Evolutionary conservation across 331 rosid species (phyloP), one percentile per base, ranked within the genome.

Genomic region (Pyrus hybrid): DNA sequence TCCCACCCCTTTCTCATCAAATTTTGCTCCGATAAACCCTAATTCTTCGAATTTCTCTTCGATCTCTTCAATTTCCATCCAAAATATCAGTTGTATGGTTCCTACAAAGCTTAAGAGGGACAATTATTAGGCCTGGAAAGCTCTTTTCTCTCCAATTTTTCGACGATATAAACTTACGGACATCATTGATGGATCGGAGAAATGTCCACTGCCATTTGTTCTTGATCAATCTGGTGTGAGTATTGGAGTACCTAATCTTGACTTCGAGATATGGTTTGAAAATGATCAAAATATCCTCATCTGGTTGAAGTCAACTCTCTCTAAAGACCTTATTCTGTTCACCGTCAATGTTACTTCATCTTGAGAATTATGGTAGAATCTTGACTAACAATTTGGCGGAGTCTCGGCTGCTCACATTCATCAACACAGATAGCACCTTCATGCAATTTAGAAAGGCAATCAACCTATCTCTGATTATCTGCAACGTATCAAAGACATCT

Each of bases 131-230:
- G 9, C 12, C 4, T 8, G 0, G 23, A 53, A 53, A 18, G 2
- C 12, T 20, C 1, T 18, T 0, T 53, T 53, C 5, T 1, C 60
- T 53, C 60, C 5, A 7, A 20, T 7, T 7, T 53, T 53, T 0
- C 1, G 0, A 0, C 0, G 5, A 3, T 7, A 53, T 1, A 53
- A 53, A 53, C 2, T 53, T 0, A 47, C 3, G 0, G 1, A 5
- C 5, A 53, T 53, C 60, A 53, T 53, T 0, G 60, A 53, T 53
- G 5, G 60, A 18, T 53, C 12, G 23, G 2, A 18, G 12, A 18
- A 53, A 18, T 53, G 60, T 53, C 23, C 23, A 53, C 60, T 5
- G 1, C 23, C 5, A 1, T 53, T 53, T 20, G 1, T 53, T 20
- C 60, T 53, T 20, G 12, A 53, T 7, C 12, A 18, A 53, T 53